Evolutionary conservation across 768 basidiomycete genomes (phyloP), one percentile per base, ranked within the genome.

Genomic region (Boletus rubroflammeus): DNA sequence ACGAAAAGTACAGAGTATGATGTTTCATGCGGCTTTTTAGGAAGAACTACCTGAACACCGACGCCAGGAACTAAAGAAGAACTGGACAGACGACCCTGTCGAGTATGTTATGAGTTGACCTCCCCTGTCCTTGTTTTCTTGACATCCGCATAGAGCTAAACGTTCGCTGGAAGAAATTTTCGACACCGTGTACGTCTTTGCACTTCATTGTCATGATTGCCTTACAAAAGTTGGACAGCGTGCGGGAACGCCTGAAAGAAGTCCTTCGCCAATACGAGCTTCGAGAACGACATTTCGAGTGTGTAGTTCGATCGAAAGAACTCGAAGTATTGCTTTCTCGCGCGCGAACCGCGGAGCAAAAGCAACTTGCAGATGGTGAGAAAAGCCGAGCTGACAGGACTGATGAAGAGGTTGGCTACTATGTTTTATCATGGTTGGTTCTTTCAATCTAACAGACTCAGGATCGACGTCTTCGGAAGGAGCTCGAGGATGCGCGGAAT

Each of bases 271-370:
- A 93, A 66, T 94, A 94, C 66, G 88, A 94, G 65, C 82, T 93
- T 52, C 86, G 92, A 55, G 92, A 94, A 74, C 85, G 84, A 67
- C 92, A 94, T 76, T 94, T 93, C 62, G 92, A 93, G 73, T 92
- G 90, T 59, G 87, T 94, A 28, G 86, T 94, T 52, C 88, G 92
- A 39, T 93, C 92, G 40, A 94, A 94, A 72, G 92, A 94, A 70
- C 80, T 94, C 23, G 92, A 94, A 67, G 88, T 94, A 15, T 73
- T 94, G 19, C 77, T 94, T 15, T 91, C 92, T 45, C 83, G 90
- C 31, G 92, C 92, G 40, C 85, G 91, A 68, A 86, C 89, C 25
- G 90, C 91, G 10, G 92, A 93, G 64, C 89, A 92, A 68, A 88
- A 87, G 69, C 87, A 91, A 61, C 76, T 93, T 43, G 85, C 85